Evolutionary conservation across 2,329 filamentous ascomycete genomes (phyloP).

Genomic region (Curvularia lunata): DNA sequence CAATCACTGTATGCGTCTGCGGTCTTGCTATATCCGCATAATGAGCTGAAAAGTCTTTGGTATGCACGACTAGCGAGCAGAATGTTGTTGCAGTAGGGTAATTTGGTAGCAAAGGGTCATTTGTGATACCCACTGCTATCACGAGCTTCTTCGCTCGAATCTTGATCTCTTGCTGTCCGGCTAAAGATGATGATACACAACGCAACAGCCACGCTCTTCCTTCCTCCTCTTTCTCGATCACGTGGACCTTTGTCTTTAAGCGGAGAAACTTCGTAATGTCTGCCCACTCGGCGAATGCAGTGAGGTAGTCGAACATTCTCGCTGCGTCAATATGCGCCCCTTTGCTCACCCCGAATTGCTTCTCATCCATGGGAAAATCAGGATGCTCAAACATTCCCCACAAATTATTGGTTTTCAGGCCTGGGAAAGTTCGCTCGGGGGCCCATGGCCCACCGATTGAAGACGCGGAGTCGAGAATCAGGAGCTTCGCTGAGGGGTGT

Average conservation of each 20-base stretch:
- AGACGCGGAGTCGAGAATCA: slow-evolving; percentile 51
- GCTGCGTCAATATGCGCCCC: slow-evolving; percentile 66
- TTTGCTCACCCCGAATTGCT: slow-evolving; percentile 48
- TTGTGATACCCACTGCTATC: slow-evolving; percentile 67
- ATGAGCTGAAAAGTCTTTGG: slow-evolving; percentile 57
- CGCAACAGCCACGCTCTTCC: slow-evolving; percentile 31
- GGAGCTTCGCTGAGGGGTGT: slow-evolving; percentile 48
- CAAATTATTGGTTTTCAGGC: slow-evolving; percentile 54
- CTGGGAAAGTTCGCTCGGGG: slow-evolving; percentile 50
- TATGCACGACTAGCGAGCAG: slow-evolving; percentile 63
- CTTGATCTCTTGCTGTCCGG: slow-evolving; percentile 35
- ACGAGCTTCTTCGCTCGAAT: slow-evolving; percentile 59
- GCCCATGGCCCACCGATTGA: slow-evolving; percentile 53
- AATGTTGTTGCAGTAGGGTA: slow-evolving; percentile 61
- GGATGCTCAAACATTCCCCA: slow-evolving; percentile 51
- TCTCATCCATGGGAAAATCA: slow-evolving; percentile 46
- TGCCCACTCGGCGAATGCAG: slow-evolving; percentile 48
- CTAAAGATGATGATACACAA: slow-evolving; percentile 11
- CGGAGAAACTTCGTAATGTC: slow-evolving; percentile 57
- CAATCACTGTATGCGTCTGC: slow-evolving; percentile 54
- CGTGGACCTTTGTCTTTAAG: slow-evolving; percentile 59
- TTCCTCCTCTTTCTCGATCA: slow-evolving; percentile 53
- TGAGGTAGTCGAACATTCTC: slow-evolving; percentile 63
- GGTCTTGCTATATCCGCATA: slow-evolving; percentile 45
- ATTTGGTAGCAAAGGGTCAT: slow-evolving; percentile 61